A percentile compares a stretch with the other conserved stretches of the same genome.
Conservation (phyloP, 352 stramenopile species). For the Phytophthora fragariae region DNA sequence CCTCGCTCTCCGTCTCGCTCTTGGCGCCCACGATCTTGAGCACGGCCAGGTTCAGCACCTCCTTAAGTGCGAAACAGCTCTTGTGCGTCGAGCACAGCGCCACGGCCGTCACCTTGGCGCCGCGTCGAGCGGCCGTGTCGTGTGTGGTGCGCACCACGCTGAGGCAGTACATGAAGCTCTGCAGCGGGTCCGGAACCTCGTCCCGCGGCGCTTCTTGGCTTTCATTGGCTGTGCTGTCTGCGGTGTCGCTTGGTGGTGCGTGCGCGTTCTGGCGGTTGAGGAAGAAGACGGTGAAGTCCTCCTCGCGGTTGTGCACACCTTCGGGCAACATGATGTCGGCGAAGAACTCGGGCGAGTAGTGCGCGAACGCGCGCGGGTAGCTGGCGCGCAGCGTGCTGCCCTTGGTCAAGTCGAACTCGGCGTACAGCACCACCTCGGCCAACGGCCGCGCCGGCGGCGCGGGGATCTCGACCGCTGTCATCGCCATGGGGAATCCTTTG, state of each 20-base stretch:
- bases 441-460: not conserved
- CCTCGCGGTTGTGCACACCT: conserved; percentile 87
- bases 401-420: conserved; percentile 78
- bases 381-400: conserved; percentile 78
- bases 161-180: conserved; percentile 89
- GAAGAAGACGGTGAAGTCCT: conserved; percentile 91
- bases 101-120: conserved; percentile 84
- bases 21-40: conserved; percentile 65
- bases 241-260: not conserved
- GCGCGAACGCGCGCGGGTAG: conserved; percentile 61
- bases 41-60: conserved; percentile 79
- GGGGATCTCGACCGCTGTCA: not conserved
- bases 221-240: not conserved
- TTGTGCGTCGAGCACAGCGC: conserved; percentile 86
- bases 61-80: conserved; percentile 79
- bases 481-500: not conserved
- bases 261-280: conserved; percentile 69
- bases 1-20: conserved; percentile 48
- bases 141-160: conserved; percentile 88
- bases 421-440: conserved; percentile 75
- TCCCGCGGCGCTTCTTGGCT: not conserved
- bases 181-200: conserved; percentile 45
- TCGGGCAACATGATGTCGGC: conserved; percentile 90
- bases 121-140: conserved; percentile 72
- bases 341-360: conserved; percentile 92